Evolutionary conservation across 2,329 filamentous ascomycete genomes (phyloP), one percentile per base, ranked within the genome.

Genomic region (Trichoderma koningii): DNA sequence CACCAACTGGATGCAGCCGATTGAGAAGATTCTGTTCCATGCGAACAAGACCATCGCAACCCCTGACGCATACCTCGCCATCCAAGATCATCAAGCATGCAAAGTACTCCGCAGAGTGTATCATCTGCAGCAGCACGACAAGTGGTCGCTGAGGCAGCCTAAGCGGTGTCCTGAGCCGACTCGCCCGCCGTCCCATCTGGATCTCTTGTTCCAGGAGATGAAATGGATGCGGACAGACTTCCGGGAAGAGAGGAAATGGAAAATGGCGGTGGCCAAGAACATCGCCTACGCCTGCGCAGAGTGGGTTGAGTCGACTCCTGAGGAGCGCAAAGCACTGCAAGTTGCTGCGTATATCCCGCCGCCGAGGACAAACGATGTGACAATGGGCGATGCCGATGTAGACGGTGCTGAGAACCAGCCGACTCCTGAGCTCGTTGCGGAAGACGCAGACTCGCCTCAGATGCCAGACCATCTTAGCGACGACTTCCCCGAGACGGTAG

Each of bases 141-240:
- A 94, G 72, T 98, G 95, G 94, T 95, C 93, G 5, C 78, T 99
- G 53, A 86, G 94, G 60, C 95, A 99, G 73, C 87, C 93, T 50
- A 92, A 96, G 73, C 89, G 93, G 64, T 91, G 88, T 45, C 83
- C 88, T 1, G 95, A 99, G 76, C 93, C 94, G 5, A 83, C 86
- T 4, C 86, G 92, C 44, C 89, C 89, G 19, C 84, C 86, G 1
- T 88, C 89, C 2, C 94, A 98, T 70, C 91, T 89, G 85, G 95
- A 99, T 77, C 84, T 94, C 60, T 76, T 98, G 63, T 80, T 99
- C 38, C 86, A 93, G 70, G 93, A 99, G 79, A 92, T 94, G 85
- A 96, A 93, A 76, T 98, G 94, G 94, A 96, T 99, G 92, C 87
- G 93, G 57, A 97, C 93, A 1, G 95, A 99, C 76, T 98, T 97